These are phyloP conservation scores for Capronia coronata DNA, from an alignment of 2,329 filamentous ascomycete genomes.

Conservation along the genomic window DNA sequence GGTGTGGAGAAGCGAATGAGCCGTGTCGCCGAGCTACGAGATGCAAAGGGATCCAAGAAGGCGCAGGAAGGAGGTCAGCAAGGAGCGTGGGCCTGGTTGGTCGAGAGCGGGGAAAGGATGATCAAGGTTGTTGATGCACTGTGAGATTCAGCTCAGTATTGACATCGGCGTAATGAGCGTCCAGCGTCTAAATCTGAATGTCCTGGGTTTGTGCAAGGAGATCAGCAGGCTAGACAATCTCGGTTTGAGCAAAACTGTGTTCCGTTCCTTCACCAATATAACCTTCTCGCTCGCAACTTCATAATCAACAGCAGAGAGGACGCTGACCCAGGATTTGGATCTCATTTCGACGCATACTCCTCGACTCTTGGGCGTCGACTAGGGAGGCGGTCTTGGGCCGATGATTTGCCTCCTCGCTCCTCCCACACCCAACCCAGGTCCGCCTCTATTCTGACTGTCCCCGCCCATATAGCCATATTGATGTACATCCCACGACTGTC, in stretches of 20 bases:
- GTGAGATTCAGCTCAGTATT: not conserved
- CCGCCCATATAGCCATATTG: slow-evolving; percentile 60
- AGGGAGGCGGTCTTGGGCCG: slow-evolving; percentile 49
- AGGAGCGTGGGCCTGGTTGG: slow-evolving; percentile 35
- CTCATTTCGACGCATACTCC: not conserved
- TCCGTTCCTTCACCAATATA: too few species aligned
- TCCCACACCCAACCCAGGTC: slow-evolving; percentile 47
- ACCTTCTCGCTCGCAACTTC: too few species aligned
- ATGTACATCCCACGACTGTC: slow-evolving; percentile 51
- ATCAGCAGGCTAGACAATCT: not conserved
- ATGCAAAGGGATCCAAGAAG: slow-evolving; percentile 42
- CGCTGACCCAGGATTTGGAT: not conserved
- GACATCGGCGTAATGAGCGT: not conserved
- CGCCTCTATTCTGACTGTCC: slow-evolving; percentile 54
- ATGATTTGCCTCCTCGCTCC: slow-evolving; percentile 56
- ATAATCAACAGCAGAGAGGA: not conserved
- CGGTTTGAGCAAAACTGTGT: too few species aligned
- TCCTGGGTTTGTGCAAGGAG: not conserved
- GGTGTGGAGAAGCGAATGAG: slow-evolving; percentile 49
- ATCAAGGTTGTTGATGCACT: slow-evolving; percentile 31
- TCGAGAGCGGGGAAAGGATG: slow-evolving; percentile 40
- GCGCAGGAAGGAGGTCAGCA: slow-evolving; percentile 26
- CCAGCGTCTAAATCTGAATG: too few species aligned
- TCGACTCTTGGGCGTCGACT: not conserved
- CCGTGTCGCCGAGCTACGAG: slow-evolving; percentile 36